Percentiles rank a stretch among this genome's conserved stretches.
These are phyloP conservation scores for Phytophthora parvispora DNA, from an alignment of 352 stramenopile species.

Conservation along the genomic window DNA sequence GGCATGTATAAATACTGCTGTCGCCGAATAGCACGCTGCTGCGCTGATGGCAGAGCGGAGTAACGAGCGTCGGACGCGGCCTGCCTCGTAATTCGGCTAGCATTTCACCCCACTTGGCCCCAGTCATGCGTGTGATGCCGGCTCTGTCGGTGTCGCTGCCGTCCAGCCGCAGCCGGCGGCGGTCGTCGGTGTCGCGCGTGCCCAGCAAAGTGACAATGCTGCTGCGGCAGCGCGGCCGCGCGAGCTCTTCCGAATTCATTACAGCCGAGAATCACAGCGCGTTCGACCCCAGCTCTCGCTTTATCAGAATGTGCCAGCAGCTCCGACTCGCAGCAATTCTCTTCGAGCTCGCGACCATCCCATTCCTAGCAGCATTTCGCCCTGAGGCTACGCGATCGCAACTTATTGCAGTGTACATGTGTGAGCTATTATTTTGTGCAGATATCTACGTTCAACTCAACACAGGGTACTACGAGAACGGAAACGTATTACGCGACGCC, in stretches of 20 bases:
- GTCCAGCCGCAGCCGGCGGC: slow-evolving; percentile 28
- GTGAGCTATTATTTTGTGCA: slow-evolving; percentile 64
- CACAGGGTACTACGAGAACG: slow-evolving; percentile 80
- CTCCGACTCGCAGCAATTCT: slow-evolving; percentile 63
- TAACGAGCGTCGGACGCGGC: slow-evolving; percentile 1
- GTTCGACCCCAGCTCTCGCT: slow-evolving; percentile 65
- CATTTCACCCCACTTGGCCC: slow-evolving; percentile 2
- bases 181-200: slow-evolving; percentile 25
- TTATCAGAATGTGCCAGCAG: slow-evolving; percentile 65
- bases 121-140: slow-evolving; percentile 28
- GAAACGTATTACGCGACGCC: slow-evolving; percentile 71
- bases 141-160: slow-evolving; percentile 8
- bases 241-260: slow-evolving; percentile 58
- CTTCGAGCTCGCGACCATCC: slow-evolving; percentile 58
- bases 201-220: slow-evolving; percentile 21
- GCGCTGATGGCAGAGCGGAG: slow-evolving; percentile 4
- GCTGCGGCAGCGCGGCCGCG: slow-evolving; percentile 45
- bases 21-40: not conserved
- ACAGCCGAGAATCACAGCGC: slow-evolving; percentile 63
- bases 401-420: slow-evolving; percentile 60
- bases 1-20: slow-evolving; percentile 25
- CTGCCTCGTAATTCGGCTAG: slow-evolving; percentile 12
- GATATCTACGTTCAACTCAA: slow-evolving; percentile 82
- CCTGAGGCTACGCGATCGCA: slow-evolving; percentile 15
- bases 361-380: slow-evolving; percentile 57